Conservation (phyloP, 2,329 filamentous ascomycete genomes). For the Cladorrhinum sp. region DNA sequence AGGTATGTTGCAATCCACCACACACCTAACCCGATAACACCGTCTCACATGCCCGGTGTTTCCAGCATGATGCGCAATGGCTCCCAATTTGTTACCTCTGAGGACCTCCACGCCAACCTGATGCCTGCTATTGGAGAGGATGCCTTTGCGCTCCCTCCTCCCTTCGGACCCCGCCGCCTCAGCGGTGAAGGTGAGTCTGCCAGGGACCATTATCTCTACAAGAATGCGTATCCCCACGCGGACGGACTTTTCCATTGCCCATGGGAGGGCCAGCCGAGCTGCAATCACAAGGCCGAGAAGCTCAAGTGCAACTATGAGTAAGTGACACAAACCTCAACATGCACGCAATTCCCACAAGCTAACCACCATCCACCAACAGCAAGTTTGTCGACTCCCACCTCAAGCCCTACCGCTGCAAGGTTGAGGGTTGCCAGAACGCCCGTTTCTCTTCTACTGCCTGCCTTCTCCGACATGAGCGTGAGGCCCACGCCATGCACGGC, state of each 20-base stretch:
- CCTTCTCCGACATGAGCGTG: constrained; percentile 88
- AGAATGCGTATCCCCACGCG: constrained; percentile 56
- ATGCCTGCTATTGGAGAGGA: constrained; percentile 36
- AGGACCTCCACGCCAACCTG: constrained; percentile 37
- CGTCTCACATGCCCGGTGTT: constrained; percentile 32
- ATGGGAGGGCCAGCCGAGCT: constrained; percentile 67
- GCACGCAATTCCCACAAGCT: constrained; percentile 21
- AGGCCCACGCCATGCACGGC: constrained; percentile 93
- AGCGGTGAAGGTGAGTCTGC: constrained; percentile 56
- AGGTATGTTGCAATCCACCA: constrained; percentile 44
- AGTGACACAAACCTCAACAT: constrained; percentile 40
- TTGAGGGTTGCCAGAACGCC: constrained; percentile 74
- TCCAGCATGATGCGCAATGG: constrained; percentile 38
- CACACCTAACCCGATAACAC: constrained; percentile 21
- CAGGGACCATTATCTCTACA: constrained; percentile 68
- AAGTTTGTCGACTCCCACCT: constrained; percentile 97
- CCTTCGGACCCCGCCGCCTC: constrained; percentile 46
- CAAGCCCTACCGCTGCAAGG: constrained; percentile 95
- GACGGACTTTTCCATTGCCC: constrained; percentile 95
- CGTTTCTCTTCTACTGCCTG: constrained; percentile 95
- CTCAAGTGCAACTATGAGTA: constrained; percentile 99
- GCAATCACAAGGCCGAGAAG: constrained; percentile 89
- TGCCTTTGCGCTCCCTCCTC: constrained; percentile 36
- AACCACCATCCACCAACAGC: constrained; percentile 46
- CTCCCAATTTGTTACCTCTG: constrained; percentile 35